A percentile compares a stretch with the other conserved stretches of the same genome.
Evolutionary conservation across 352 stramenopile species (phyloP).

Genomic region (Globisporangium apiculatum): DNA sequence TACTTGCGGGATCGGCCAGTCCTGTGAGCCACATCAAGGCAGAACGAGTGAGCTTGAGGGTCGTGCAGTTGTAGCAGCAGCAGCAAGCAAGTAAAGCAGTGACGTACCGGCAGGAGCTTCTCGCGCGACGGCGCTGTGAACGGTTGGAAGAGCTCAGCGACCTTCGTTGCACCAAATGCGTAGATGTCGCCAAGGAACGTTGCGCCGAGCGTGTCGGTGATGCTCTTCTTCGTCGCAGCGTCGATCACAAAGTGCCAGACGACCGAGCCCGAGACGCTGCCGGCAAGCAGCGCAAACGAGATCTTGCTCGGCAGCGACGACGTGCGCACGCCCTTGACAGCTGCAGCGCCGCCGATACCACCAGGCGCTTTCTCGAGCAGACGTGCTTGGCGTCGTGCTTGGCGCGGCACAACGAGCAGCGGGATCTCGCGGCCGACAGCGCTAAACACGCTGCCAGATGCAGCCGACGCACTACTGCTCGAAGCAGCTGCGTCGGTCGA

Average conservation of each 20-base stretch:
- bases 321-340: constrained; percentile 47
- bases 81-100: background rate
- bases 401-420: constrained; percentile 48
- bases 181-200: constrained; percentile 69
- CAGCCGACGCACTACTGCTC: background rate
- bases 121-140: constrained; percentile 77
- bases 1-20: constrained; percentile 81
- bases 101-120: constrained; percentile 64
- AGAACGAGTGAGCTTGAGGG: background rate
- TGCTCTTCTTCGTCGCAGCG: constrained; percentile 35
- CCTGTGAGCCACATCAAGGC: constrained; percentile 13
- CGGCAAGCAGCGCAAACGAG: constrained; percentile 53
- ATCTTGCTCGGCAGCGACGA: constrained; percentile 70
- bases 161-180: constrained; percentile 40
- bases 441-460: constrained; percentile 2
- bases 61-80: background rate
- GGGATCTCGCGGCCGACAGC: constrained; percentile 48
- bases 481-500: background rate
- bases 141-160: constrained; percentile 62
- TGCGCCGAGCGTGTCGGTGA: constrained; percentile 37
- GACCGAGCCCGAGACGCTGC: constrained; percentile 54
- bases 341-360: constrained; percentile 14
- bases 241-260: constrained; percentile 74
- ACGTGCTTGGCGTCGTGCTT: constrained; percentile 52
- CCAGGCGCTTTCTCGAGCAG: constrained; percentile 26